phyloP scores from a whole-genome alignment of 2,329 filamentous ascomycete genomes.

The Pseudopyrenochaeta lycopersici region DNA sequence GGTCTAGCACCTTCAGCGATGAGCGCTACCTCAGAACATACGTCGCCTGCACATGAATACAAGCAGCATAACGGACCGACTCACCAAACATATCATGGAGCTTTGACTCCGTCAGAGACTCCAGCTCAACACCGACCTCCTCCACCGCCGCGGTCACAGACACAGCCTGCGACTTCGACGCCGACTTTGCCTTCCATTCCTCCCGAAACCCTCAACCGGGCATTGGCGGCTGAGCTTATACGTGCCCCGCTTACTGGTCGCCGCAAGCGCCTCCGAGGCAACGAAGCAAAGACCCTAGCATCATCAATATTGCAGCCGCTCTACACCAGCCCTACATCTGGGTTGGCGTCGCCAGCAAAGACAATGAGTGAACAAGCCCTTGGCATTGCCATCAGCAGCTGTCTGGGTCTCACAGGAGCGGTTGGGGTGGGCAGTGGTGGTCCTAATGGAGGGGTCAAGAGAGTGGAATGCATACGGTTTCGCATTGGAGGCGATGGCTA shows the following conservation, averaged over 20 bases:
- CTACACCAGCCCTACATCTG: slow-evolving; percentile 38
- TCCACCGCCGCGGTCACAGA: slow-evolving; percentile 15
- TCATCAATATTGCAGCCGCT: slow-evolving; percentile 53
- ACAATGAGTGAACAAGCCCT: slow-evolving; percentile 47
- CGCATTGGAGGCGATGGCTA: slow-evolving; percentile 52
- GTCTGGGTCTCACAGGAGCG: slow-evolving; percentile 47
- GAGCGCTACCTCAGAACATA: slow-evolving; percentile 27
- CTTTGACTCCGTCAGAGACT: slow-evolving; percentile 42
- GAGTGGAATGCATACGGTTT: slow-evolving; percentile 54
- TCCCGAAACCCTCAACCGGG: slow-evolving; percentile 55
- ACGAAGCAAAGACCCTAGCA: slow-evolving; percentile 58
- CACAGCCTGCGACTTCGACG: slow-evolving; percentile 10
- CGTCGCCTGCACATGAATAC: slow-evolving; percentile 27
- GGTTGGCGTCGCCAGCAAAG: slow-evolving; percentile 33
- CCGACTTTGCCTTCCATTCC: slow-evolving; percentile 31
- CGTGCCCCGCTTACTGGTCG: slow-evolving; percentile 55
- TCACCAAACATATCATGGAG: slow-evolving; percentile 31
- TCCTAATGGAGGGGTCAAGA: slow-evolving; percentile 44
- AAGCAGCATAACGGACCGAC: slow-evolving; percentile 28
- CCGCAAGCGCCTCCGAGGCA: slow-evolving; percentile 52
- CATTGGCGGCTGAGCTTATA: slow-evolving; percentile 57
- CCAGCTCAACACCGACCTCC: slow-evolving; percentile 30
- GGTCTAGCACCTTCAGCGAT: slow-evolving; percentile 34
- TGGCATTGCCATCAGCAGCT: slow-evolving; percentile 53
- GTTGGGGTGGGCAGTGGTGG: slow-evolving; percentile 51